Percentiles rank a stretch among this genome's conserved stretches.
Evolutionary conservation across 2,329 filamentous ascomycete genomes (phyloP).

Genomic region (Verticillium klebahnii): DNA sequence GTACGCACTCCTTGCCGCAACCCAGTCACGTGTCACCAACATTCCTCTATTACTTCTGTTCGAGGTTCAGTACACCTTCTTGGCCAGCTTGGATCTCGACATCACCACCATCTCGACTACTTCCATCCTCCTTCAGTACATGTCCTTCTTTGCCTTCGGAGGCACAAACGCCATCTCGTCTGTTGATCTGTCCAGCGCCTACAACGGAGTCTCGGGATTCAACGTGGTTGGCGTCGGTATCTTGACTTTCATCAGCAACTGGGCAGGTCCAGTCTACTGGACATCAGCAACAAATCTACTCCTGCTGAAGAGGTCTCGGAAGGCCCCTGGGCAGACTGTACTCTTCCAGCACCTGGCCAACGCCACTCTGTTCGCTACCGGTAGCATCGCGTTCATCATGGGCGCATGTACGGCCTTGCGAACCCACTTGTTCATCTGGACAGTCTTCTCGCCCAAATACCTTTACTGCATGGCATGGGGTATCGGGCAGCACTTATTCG

Average conservation of each 20-base stretch:
- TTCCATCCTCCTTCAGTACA: slow-evolving; percentile 71
- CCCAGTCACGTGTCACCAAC: slow-evolving; percentile 81
- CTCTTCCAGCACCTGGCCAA: slow-evolving; percentile 52
- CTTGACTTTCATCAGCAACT: slow-evolving; percentile 84
- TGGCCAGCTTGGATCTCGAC: slow-evolving; percentile 42
- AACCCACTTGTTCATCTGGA: slow-evolving; percentile 96
- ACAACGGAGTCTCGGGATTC: slow-evolving; percentile 84
- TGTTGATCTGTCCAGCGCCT: slow-evolving; percentile 90
- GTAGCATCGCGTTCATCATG: slow-evolving; percentile 72
- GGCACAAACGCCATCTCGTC: slow-evolving; percentile 93
- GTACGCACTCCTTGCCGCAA: slow-evolving; percentile 74
- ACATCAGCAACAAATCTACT: slow-evolving; percentile 59
- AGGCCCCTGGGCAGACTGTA: slow-evolving; percentile 11
- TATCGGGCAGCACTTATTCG: slow-evolving; percentile 70
- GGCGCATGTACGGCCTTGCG: slow-evolving; percentile 76
- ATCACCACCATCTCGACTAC: slow-evolving; percentile 61
- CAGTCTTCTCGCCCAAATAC: slow-evolving; percentile 96
- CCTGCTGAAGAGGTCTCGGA: slow-evolving; percentile 33
- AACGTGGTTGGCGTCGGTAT: slow-evolving; percentile 75
- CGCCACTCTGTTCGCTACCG: slow-evolving; percentile 66
- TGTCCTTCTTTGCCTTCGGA: slow-evolving; percentile 84
- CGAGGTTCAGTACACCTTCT: slow-evolving; percentile 49
- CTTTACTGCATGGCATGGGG: slow-evolving; percentile 89
- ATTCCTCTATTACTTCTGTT: slow-evolving; percentile 80
- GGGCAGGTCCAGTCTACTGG: slow-evolving; percentile 91